A percentile compares a stretch with the other conserved stretches of the same genome.
These are phyloP conservation scores for Rhynchosporium agropyri DNA, from an alignment of 2,329 filamentous ascomycete genomes.

Conservation along the genomic window DNA sequence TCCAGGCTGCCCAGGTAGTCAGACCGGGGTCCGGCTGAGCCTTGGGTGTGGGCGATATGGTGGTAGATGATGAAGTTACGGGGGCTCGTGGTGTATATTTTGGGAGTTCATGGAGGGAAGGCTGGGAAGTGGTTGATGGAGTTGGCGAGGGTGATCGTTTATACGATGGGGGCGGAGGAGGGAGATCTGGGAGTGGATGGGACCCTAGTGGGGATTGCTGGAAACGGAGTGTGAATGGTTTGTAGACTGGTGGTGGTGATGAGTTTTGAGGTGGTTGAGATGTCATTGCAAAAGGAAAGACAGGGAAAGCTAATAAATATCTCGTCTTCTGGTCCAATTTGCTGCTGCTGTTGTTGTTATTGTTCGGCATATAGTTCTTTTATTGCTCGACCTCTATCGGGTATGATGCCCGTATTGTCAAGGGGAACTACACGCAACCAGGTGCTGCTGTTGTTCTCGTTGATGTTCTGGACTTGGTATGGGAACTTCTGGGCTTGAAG, in stretches of 20 bases:
- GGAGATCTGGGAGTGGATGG: conserved; percentile 9
- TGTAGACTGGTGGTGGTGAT: conserved; percentile 10
- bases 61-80: not conserved
- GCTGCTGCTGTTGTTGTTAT: not conserved
- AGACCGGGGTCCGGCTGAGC: not conserved
- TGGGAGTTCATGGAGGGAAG: conserved; percentile 14
- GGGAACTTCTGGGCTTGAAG: not conserved
- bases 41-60: not conserved
- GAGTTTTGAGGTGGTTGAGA: not conserved
- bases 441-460: not conserved
- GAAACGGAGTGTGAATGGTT: conserved; percentile 7
- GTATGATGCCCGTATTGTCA: too few relatives aligned
- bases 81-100: conserved; percentile 5
- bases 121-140: conserved; percentile 4
- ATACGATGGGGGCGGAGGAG: conserved; percentile 15
- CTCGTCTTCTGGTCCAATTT: conserved; percentile 1
- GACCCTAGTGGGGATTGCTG: conserved; percentile 16
- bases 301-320: conserved; percentile 11
- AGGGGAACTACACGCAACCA: too few relatives aligned
- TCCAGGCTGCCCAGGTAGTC: conserved; percentile 4
- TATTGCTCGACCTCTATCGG: too few relatives aligned
- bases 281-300: not conserved
- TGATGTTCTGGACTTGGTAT: not conserved
- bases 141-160: not conserved
- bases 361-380: too few relatives aligned